These are phyloP conservation scores for Rubia tinctorum DNA, from an alignment of 305 asterid genomes.

Conservation along the genomic window DNA sequence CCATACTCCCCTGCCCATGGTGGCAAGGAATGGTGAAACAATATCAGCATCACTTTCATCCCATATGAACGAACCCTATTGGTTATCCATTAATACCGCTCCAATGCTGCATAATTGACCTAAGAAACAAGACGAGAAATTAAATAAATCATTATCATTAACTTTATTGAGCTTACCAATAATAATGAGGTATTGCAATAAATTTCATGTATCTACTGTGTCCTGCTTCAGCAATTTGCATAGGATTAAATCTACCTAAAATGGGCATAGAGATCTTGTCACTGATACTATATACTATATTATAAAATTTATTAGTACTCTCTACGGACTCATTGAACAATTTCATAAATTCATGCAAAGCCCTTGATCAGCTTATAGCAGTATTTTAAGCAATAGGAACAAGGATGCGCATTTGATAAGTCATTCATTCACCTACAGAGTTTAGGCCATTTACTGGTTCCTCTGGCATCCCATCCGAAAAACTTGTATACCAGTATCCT, in stretches of 20 bases:
- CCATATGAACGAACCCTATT: conserved; percentile 73
- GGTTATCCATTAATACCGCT: conserved; percentile 90
- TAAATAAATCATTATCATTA: neutral
- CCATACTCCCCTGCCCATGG: conserved; percentile 99
- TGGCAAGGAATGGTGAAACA: conserved; percentile 97
- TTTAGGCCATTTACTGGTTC: conserved; percentile 62
- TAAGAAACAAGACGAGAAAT: conserved; percentile 22
- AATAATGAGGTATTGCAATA: neutral
- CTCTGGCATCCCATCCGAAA: conserved; percentile 97
- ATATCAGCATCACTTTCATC: conserved; percentile 93
- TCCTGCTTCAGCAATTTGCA: neutral
- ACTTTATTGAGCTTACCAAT: neutral
- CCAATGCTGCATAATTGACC: conserved; percentile 90
- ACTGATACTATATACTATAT: neutral
- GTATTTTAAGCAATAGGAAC: neutral
- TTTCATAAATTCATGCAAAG: neutral
- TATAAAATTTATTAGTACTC: neutral
- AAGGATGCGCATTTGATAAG: neutral
- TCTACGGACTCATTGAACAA: neutral
- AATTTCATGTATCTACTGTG: neutral
- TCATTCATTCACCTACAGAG: conserved; percentile 45
- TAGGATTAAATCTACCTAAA: neutral
- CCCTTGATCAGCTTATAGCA: neutral
- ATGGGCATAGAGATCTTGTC: neutral
- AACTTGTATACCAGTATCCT: conserved; percentile 78